Base-by-base conservation (phyloP, 2,329 filamentous ascomycete genomes). In the Scedosporium boydii region DNA sequence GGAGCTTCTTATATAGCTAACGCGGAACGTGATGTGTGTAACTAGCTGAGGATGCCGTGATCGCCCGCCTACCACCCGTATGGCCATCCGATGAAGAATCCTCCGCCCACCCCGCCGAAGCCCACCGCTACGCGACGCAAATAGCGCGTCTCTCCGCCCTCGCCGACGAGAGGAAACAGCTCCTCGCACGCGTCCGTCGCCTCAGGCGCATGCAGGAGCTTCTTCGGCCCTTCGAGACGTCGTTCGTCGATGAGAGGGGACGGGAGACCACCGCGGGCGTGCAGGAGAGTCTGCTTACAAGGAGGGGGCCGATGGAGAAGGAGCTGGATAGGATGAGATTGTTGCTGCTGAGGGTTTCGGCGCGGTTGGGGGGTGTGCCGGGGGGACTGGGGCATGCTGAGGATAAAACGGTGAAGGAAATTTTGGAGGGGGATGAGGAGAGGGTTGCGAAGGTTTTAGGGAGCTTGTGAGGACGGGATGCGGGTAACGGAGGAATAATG, bases 241-340 rank as follows among this genome's bases (percentile, higher is more conserved):
- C 64, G 10, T n/a, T 65, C 12, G 60, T 46, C 9, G 63, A 61
- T 5, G 61, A 60, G 10, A 41, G 53, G 3, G 62, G 60, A 21
- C 68, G 63, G n/a, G 68, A 69, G 3, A 41, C 73, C 68, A 66
- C 74, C 66, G 65, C 72, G 66, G 67, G 73, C 6, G 74, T 88
- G 6, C 88, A 91, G 70, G 81, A 84, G 63, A 90, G 90, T 69
- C 72, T 91, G 3, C 79, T 88, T 1, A 87, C 84, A 59, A 81
- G 82, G 38, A 82, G 87, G 69, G 85, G 86, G 1, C 81, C 85
- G 58, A 72, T 91, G 9, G 87, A 87, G 69, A 76, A 76, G 61
- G 88, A 91, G 73, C 75, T 91, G 62, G 82, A 86, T 70, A 82
- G 80, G 65, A 89, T 87, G 81, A 81, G 86, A 41, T 77, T 86